phyloP scores from a whole-genome alignment of 805 yeast genomes.

The Wickerhamiella sergipiensis region DNA sequence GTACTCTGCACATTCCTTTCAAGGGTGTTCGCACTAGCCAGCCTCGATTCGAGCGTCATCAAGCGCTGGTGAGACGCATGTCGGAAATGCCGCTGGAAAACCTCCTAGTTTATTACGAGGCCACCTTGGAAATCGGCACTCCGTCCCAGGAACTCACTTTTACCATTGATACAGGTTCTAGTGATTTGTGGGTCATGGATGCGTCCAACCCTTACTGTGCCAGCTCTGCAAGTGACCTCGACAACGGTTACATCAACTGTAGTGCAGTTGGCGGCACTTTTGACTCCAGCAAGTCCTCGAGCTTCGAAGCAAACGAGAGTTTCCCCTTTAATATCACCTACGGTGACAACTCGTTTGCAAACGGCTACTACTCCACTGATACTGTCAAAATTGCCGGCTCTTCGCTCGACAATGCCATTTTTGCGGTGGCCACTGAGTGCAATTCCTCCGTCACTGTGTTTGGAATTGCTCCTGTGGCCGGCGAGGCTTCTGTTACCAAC shows the following conservation, averaged over 20 bases:
- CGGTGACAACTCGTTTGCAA: constrained; percentile 32
- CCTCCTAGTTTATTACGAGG: constrained; percentile 19
- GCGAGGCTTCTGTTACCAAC: constrained; percentile 17
- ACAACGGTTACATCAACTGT: neutral
- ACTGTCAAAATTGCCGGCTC: constrained; percentile 32
- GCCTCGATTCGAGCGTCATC: neutral
- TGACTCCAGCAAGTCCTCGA: constrained; percentile 15
- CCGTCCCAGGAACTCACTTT: constrained; percentile 39
- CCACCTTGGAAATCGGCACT: constrained; percentile 37
- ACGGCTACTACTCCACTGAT: constrained; percentile 47
- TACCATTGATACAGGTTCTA: constrained; percentile 62
- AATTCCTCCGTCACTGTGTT: constrained; percentile 36
- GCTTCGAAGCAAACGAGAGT: constrained; percentile 11
- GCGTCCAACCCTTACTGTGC: constrained; percentile 33
- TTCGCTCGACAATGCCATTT: constrained; percentile 37
- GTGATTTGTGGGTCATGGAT: constrained; percentile 55
- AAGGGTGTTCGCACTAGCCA: neutral
- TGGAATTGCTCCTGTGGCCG: constrained; percentile 23
- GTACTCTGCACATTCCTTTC: neutral
- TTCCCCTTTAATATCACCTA: constrained; percentile 25
- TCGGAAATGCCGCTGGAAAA: constrained; percentile 13
- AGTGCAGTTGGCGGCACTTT: constrained; percentile 3
- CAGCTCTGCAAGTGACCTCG: neutral
- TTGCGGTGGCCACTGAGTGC: constrained; percentile 56
- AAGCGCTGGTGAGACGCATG: constrained; percentile 1